These are phyloP conservation scores for Psophocarpus tetragonolobus DNA, from an alignment of 306 rosid genomes.

Conservation along the genomic window DNA sequence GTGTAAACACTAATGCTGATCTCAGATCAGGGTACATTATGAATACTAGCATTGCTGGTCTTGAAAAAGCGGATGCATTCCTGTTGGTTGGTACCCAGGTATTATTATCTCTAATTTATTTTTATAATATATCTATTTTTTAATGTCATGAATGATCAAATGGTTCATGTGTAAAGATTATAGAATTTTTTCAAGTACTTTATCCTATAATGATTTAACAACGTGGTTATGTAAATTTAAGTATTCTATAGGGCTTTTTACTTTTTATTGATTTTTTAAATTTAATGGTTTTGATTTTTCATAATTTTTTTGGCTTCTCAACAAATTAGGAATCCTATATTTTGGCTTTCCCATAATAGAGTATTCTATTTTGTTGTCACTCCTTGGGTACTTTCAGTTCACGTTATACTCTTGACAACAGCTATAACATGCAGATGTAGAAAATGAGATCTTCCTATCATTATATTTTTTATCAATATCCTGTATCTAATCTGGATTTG, in stretches of 20 bases:
- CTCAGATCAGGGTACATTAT: conserved; percentile 88
- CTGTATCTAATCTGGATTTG: conserved; percentile 6
- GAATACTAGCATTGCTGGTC: conserved; percentile 86
- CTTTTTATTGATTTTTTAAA: too few relatives aligned
- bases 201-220: neutral
- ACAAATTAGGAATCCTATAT: neutral
- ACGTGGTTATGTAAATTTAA: neutral
- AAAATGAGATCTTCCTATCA: neutral
- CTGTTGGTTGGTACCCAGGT: conserved; percentile 99
- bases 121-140: conserved; percentile 11
- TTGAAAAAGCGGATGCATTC: conserved; percentile 92
- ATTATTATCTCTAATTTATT: conserved; percentile 8
- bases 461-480: neutral
- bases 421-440: neutral
- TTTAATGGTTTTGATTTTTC: neutral
- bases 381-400: neutral
- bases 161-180: neutral
- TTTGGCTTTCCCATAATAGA: neutral
- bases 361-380: neutral
- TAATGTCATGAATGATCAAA: conserved; percentile 19
- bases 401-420: neutral
- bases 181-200: neutral
- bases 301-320: neutral
- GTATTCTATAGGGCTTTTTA: neutral
- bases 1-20: conserved; percentile 70